phyloP scores from a whole-genome alignment of 1,139 yeast species.

The Hansenula sp. region DNA sequence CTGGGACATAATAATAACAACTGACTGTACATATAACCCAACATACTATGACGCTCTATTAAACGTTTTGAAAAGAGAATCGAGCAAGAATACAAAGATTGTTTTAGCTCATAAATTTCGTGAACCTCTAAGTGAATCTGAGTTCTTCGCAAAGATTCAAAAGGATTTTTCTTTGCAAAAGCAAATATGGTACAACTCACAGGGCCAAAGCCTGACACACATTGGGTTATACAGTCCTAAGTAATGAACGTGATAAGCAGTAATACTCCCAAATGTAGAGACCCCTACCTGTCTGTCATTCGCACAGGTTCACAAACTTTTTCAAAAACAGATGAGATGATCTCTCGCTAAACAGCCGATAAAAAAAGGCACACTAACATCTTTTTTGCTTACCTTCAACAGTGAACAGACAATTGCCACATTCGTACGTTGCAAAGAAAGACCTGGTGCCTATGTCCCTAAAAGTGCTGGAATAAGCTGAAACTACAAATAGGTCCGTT shows the following conservation, averaged over 20 bases:
- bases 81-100: slow-evolving; percentile 11
- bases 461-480: too few relatives aligned
- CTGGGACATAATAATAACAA: slow-evolving; percentile 23
- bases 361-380: background rate
- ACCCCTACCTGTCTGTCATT: background rate
- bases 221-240: slow-evolving; percentile 7
- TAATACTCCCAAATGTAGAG: too few relatives aligned
- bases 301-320: background rate
- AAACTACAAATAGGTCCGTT: too few relatives aligned
- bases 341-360: background rate
- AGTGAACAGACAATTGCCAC: too few relatives aligned
- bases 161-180: slow-evolving; percentile 7
- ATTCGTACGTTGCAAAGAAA: too few relatives aligned
- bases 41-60: slow-evolving; percentile 23
- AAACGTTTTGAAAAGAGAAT: slow-evolving; percentile 20
- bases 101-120: slow-evolving; percentile 25
- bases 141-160: slow-evolving; percentile 17
- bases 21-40: slow-evolving; percentile 27
- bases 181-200: slow-evolving; percentile 9
- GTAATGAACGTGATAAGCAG: too few relatives aligned
- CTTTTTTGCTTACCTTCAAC: too few relatives aligned
- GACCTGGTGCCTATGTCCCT: too few relatives aligned
- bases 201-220: slow-evolving; percentile 7
- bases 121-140: slow-evolving; percentile 22
- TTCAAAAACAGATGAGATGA: background rate